These are phyloP conservation scores for Ustilago bromivora DNA, from an alignment of 1,284 basidiomycete species.

Conservation along the genomic window DNA sequence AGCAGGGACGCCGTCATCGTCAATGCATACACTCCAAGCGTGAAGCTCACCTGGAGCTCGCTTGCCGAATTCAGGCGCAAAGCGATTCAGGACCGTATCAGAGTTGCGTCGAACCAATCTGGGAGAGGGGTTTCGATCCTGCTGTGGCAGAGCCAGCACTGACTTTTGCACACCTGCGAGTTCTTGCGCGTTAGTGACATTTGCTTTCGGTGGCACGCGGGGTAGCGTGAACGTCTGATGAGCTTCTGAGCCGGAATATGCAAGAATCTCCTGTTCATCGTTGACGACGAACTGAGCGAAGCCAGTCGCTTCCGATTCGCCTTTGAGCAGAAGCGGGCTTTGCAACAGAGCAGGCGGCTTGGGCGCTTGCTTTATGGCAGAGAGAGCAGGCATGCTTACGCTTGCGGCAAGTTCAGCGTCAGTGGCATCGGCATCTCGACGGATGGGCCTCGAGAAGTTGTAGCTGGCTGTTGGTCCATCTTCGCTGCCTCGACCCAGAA, in stretches of 20 bases:
- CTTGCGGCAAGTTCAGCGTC: constrained; percentile 10
- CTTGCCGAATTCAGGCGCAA: constrained; percentile 28
- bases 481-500: constrained; percentile 21
- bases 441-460: constrained; percentile 44
- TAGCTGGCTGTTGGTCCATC: constrained; percentile 18
- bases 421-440: constrained; percentile 9
- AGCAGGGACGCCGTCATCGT: constrained; percentile 35
- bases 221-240: constrained; percentile 17
- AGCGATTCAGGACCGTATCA: constrained; percentile 26
- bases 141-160: constrained; percentile 10
- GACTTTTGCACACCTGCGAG: constrained; percentile 13
- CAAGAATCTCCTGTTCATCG: constrained; percentile 30
- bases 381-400: constrained; percentile 26
- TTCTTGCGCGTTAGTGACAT: not conserved
- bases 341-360: constrained; percentile 26
- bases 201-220: not conserved
- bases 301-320: constrained; percentile 29
- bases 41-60: constrained; percentile 43
- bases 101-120: constrained; percentile 36
- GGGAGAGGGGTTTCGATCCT: constrained; percentile 3
- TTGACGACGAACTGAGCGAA: constrained; percentile 30
- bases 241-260: constrained; percentile 22
- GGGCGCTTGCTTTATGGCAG: constrained; percentile 7
- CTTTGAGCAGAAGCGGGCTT: constrained; percentile 39
- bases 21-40: constrained; percentile 49